Evolutionary conservation across 345 rosid genomes (phyloP).

Genomic region (Nephelium lappaceum): DNA sequence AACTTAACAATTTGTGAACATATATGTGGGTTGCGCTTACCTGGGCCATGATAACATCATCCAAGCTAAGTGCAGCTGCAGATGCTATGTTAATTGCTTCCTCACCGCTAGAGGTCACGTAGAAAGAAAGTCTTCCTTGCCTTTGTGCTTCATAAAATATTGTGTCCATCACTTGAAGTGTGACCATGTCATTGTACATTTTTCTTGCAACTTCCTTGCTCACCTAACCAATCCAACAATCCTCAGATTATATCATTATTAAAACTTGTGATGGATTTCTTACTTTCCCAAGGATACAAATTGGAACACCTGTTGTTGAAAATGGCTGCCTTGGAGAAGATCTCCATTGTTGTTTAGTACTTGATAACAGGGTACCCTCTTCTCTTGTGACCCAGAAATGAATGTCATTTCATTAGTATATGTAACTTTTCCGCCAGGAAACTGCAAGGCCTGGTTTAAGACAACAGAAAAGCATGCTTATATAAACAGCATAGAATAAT

Average conservation of each 20-base stretch:
- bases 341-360: slow-evolving; percentile 58
- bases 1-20: too few relatives aligned
- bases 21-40: slow-evolving; percentile 21
- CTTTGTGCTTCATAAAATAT: slow-evolving; percentile 79
- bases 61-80: slow-evolving; percentile 66
- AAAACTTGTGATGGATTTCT: background rate
- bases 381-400: slow-evolving; percentile 42
- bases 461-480: background rate
- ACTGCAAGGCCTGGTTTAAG: slow-evolving; percentile 46
- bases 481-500: too few relatives aligned
- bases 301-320: slow-evolving; percentile 49
- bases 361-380: slow-evolving; percentile 62
- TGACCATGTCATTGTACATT: slow-evolving; percentile 70
- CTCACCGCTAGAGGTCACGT: slow-evolving; percentile 66
- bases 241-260: background rate
- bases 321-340: slow-evolving; percentile 26
- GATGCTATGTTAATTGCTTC: slow-evolving; percentile 81
- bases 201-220: slow-evolving; percentile 59
- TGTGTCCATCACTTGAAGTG: slow-evolving; percentile 74
- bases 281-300: background rate
- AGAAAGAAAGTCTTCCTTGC: slow-evolving; percentile 83
- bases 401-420: slow-evolving; percentile 54
- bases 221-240: slow-evolving; percentile 34
- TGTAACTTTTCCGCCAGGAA: slow-evolving; percentile 74
- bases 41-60: slow-evolving; percentile 74